Evolutionary conservation across 257 asterid genomes (phyloP).

Genomic region (Haberlea rhodopensis): DNA sequence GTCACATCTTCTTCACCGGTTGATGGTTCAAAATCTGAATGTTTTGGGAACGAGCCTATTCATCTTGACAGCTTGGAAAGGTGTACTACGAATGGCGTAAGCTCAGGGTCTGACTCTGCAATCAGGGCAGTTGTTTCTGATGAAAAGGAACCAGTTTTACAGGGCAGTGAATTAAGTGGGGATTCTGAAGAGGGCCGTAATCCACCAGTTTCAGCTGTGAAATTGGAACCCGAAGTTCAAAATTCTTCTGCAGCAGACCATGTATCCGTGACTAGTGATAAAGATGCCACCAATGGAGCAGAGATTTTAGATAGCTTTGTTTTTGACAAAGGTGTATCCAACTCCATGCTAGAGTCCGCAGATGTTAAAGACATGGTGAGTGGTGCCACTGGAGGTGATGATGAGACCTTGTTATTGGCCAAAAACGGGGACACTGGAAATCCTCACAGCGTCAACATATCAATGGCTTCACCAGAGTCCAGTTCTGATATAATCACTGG

Average conservation of each 20-base stretch:
- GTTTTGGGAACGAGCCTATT: constrained; percentile 20
- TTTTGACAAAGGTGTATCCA: constrained; percentile 26
- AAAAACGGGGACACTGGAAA: constrained; percentile 35
- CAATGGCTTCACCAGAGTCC: constrained; percentile 45
- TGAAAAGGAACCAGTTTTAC: constrained; percentile 26
- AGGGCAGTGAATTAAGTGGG: constrained; percentile 25
- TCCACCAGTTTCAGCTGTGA: constrained; percentile 35
- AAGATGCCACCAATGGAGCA: constrained; percentile 29
- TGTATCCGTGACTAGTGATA: constrained; percentile 29
- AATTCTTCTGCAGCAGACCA: constrained; percentile 28
- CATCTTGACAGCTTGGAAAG: constrained; percentile 13
- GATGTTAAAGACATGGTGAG: constrained; percentile 32
- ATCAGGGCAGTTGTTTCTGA: constrained; percentile 13
- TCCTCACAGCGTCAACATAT: constrained; percentile 29
- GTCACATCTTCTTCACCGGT: constrained; percentile 22
- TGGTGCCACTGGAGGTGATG: constrained; percentile 25
- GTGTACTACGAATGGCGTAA: constrained; percentile 19
- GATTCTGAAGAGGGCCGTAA: constrained; percentile 24
- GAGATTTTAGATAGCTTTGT: constrained; percentile 33
- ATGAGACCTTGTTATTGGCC: constrained; percentile 24
- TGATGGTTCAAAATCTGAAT: constrained; percentile 28
- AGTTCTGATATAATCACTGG: constrained; percentile 25
- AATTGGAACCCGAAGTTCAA: constrained; percentile 34
- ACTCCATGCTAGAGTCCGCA: constrained; percentile 21
- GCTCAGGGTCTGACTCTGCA: constrained; percentile 24